phyloP scores from a whole-genome alignment of 352 stramenopile genomes.

The Globisporangium takayamanum region DNA sequence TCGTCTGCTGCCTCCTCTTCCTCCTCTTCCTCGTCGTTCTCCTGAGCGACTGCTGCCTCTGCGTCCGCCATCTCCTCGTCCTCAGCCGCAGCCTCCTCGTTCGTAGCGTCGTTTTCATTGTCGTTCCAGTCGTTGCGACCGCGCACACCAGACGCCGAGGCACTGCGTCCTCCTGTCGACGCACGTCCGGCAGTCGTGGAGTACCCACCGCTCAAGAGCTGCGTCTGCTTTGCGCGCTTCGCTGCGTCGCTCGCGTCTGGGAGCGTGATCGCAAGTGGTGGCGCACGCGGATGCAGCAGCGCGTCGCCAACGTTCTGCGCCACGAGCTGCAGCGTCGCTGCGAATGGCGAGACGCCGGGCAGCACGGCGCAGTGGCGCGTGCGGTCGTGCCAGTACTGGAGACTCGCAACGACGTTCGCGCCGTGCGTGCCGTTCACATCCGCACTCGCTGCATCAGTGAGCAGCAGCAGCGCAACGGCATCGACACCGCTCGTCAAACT shows the following conservation, averaged over 20 bases:
- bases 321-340: constrained; percentile 37
- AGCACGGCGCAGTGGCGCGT: constrained; percentile 11
- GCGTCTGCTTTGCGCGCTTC: constrained; percentile 10
- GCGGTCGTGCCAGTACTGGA: constrained; percentile 48
- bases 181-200: neutral
- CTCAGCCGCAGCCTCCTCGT: constrained; percentile 8
- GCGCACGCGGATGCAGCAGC: constrained; percentile 63
- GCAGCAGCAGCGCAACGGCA: constrained; percentile 40
- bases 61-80: constrained; percentile 22
- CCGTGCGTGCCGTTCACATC: constrained; percentile 49
- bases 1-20: constrained; percentile 13
- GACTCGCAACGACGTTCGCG: constrained; percentile 40
- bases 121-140: constrained; percentile 38
- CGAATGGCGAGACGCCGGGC: constrained; percentile 19
- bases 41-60: constrained; percentile 2
- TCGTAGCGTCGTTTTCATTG: too few relatives aligned
- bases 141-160: constrained; percentile 16
- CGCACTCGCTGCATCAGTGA: constrained; percentile 47
- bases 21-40: neutral
- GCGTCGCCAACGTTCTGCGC: constrained; percentile 60
- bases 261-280: constrained; percentile 58
- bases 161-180: neutral
- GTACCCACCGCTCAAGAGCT: constrained; percentile 1
- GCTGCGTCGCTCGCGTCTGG: constrained; percentile 22
- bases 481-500: constrained; percentile 20